phyloP scores from a whole-genome alignment of 257 asterid species.

The Solanum rostratum region DNA sequence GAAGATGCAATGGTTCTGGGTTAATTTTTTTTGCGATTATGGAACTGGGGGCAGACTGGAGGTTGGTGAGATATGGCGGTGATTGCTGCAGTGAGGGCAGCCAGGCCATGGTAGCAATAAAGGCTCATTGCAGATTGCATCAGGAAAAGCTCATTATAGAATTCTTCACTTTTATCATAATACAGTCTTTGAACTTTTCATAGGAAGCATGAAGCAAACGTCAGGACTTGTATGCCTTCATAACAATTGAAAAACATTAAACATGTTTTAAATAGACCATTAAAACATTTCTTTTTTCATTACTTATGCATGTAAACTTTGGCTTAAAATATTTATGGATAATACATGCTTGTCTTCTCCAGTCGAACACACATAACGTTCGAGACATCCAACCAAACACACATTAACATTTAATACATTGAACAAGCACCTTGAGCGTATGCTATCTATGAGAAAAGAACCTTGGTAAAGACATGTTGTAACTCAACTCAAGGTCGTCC shows the following conservation, averaged over 20 bases:
- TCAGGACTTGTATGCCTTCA: background rate
- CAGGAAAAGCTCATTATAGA: background rate
- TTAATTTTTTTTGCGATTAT: background rate
- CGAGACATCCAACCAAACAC: background rate
- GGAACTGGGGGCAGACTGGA: background rate
- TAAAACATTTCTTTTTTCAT: background rate
- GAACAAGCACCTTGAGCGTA: background rate
- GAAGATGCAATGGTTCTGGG: background rate
- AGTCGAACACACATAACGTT: background rate
- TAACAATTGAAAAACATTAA: background rate
- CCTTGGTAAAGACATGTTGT: background rate
- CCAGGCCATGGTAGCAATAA: background rate
- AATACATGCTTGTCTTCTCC: background rate
- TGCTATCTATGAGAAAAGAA: background rate
- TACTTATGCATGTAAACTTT: background rate
- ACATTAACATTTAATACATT: background rate
- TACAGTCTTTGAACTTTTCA: background rate
- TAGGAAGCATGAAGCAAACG: background rate
- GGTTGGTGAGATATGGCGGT: background rate
- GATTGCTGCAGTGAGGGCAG: background rate
- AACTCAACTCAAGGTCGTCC: background rate
- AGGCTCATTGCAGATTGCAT: background rate
- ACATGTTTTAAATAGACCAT: background rate
- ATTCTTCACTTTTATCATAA: background rate
- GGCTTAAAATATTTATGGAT: background rate